Evolutionary conservation across 208 protist genomes (phyloP), one percentile per base, ranked within the genome.

Genomic region (Acanthamoeba sp.): DNA sequence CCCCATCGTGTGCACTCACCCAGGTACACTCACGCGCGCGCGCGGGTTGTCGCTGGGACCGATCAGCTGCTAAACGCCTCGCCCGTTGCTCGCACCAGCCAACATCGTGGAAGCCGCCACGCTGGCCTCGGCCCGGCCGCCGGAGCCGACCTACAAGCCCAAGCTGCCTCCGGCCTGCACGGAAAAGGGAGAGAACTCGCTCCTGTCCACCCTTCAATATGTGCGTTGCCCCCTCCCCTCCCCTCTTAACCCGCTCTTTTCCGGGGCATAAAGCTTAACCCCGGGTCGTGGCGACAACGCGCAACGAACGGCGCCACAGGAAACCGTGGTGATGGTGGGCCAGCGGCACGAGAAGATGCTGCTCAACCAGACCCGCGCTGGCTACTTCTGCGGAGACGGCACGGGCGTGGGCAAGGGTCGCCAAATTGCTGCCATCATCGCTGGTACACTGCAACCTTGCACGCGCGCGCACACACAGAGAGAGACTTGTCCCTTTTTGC

Each of bases 321-420:
- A 84, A 32, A 84, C 73, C 29, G 73, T 84, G 40, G 42, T 84
- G 27, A 84, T 84, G 73, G 73, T 84, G 40, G 73, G 73, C 40
- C 73, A 84, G 24, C 73, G 85, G 24, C 95, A 95, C 73, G 64
- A 94, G 59, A 52, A 76, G 48, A 82, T 62, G 66, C 52, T 91
- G 12, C 34, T 71, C 24, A 62, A 95, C 57, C 78, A 90, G 5
- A 64, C 5, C 16, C 93, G 95, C 66, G 84, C 80, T 12, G 95
- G 95, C 52, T 96, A 95, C 94, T 96, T 96, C 91, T 55, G 95
- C 22, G 95, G 95, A 50, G 95, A 96, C 42, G 95, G 95, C 57
- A 94, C 94, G 2, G 95, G 95, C 12, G 78, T 96, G 27, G 95
- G 95, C 36, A 96, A 96, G 85, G 95, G 95, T 32, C 87, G 95